These are phyloP conservation scores for Pilasporangium apinafurcum DNA, from an alignment of 352 stramenopile species.

Conservation along the genomic window DNA sequence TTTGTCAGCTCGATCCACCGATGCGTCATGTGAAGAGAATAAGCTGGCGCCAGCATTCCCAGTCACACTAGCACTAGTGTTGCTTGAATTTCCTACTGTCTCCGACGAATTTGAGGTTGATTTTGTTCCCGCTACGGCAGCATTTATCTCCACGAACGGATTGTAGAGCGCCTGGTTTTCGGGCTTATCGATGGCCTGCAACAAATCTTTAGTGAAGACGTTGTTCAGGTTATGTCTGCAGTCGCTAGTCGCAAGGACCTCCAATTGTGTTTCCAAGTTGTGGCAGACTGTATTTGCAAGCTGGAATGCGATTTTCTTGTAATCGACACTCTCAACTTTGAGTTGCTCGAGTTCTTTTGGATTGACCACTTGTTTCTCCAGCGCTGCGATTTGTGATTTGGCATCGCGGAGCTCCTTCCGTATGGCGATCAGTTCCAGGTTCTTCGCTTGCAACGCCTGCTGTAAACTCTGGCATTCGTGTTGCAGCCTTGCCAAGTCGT, in stretches of 20 bases:
- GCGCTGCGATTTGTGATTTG: conserved; percentile 13
- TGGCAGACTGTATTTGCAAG: conserved; percentile 35
- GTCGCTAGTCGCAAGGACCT: conserved; percentile 53
- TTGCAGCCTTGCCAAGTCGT: conserved; percentile 29
- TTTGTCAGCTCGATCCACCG: conserved; percentile 55
- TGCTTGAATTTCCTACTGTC: no score
- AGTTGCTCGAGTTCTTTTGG: conserved; percentile 50
- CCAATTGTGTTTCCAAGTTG: conserved; percentile 48
- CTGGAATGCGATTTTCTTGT: conserved; percentile 70
- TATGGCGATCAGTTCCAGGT: conserved; percentile 46
- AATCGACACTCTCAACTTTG: conserved; percentile 44
- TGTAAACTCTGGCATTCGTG: conserved; percentile 22
- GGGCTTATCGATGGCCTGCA: conserved; percentile 52
- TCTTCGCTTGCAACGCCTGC: conserved; percentile 24
- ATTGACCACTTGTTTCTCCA: conserved; percentile 48
- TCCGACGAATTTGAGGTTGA: conserved; percentile 2
- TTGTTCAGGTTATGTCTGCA: conserved; percentile 56
- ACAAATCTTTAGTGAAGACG: conserved; percentile 56
- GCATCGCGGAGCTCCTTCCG: conserved; percentile 37
- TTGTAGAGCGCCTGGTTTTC: conserved; percentile 65
- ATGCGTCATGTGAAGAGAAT: conserved; percentile 31
- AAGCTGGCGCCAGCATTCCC: conserved; percentile 3
- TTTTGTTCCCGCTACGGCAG: not conserved
- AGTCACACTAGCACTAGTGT: not conserved
- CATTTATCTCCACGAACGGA: conserved; percentile 35